These are phyloP conservation scores for Colletotrichum noveboracense DNA, from an alignment of 2,329 filamentous ascomycete genomes.

Conservation along the genomic window DNA sequence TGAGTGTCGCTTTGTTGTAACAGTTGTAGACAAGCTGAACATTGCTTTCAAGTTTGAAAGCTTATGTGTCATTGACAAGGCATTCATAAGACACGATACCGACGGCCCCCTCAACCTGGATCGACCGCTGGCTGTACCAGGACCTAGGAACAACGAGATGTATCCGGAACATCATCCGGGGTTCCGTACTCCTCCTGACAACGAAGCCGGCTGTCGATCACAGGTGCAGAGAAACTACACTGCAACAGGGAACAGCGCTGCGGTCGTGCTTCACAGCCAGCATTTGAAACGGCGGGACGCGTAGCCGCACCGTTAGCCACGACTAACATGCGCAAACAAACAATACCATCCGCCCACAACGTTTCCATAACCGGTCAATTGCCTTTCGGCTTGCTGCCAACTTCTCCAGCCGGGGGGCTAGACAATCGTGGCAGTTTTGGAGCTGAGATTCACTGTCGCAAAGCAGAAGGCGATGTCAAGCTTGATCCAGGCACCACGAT, in stretches of 20 bases:
- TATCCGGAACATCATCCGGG: background rate
- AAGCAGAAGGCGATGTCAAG: background rate
- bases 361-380: background rate
- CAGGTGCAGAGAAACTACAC: background rate
- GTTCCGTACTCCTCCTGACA: background rate
- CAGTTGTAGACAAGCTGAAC: background rate
- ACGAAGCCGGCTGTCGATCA: background rate
- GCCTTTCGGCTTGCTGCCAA: background rate
- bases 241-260: background rate
- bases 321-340: background rate
- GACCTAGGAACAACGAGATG: background rate
- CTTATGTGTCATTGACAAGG: background rate
- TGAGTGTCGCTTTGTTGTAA: background rate
- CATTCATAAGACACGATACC: background rate
- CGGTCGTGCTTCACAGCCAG: background rate
- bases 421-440: background rate
- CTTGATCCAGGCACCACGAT: background rate
- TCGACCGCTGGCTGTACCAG: background rate
- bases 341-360: background rate
- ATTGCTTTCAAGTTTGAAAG: background rate
- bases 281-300: slow-evolving; percentile 6
- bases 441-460: background rate
- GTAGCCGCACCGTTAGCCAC: background rate
- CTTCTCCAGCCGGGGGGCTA: background rate
- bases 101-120: background rate